Conservation (phyloP, 139 green algal genomes). For the Coelastrella sp. region DNA sequence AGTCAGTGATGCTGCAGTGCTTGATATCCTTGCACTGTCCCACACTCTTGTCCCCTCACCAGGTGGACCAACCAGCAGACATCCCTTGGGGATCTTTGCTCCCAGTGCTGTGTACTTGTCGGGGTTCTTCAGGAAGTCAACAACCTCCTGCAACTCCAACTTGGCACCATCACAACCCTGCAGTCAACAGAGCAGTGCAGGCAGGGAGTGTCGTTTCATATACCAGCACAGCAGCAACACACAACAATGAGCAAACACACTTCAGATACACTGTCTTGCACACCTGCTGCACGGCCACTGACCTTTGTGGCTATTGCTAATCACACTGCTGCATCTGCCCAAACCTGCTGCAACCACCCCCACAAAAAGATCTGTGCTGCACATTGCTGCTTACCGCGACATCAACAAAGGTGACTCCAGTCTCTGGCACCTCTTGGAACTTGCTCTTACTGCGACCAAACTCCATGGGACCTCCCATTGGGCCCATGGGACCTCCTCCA, state of each 20-base stretch:
- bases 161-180: constrained; percentile 96
- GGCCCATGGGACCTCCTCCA: constrained; percentile 66
- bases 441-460: constrained; percentile 98
- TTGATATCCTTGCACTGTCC: no score
- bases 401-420: constrained; percentile 96
- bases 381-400: constrained; percentile 92
- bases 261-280: not conserved
- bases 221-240: not conserved
- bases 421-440: constrained; percentile 99
- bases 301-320: no score
- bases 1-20: no score
- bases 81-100: constrained; percentile 97
- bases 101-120: constrained; percentile 99
- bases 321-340: no score
- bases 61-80: constrained; percentile 92
- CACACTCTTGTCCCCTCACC: constrained; percentile 72
- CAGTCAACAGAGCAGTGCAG: no score
- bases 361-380: no score
- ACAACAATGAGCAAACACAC: not conserved
- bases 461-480: constrained; percentile 96
- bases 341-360: no score
- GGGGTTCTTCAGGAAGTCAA: constrained; percentile 99
- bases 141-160: constrained; percentile 93
- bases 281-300: no score
- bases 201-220: no score